Base-by-base conservation (phyloP, 2,329 filamentous ascomycete genomes). In the Aspergillus sp. region DNA sequence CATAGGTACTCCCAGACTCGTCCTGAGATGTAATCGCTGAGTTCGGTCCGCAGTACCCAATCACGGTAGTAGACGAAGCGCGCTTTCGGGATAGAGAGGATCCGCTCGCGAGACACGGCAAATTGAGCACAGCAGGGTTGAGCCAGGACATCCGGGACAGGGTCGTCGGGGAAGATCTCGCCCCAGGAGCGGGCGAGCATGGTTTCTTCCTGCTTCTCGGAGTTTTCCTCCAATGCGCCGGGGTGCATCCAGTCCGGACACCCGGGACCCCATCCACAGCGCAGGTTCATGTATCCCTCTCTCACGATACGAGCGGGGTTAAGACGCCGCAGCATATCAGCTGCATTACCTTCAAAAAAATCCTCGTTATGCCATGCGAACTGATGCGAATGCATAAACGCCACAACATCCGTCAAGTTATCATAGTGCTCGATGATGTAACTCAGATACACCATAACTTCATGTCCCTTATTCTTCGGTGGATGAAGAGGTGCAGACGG, bases 51-150 rank as follows among this genome's bases (percentile, higher is more conserved):
- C 23, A 82, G 67, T 2, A 84, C 64, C 81, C 81, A 84, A 55
- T 82, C 76, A 22, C 81, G 74, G 55, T 81, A 78, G 57, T 73
- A 77, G 17, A 79, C 66, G 58, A 79, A 84, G 41, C 75, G 72
- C 20, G 73, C 69, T 45, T 73, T 70, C 1, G 79, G 78, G 30
- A 78, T 74, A 1, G 73, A 67, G 7, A 68, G 74, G 45, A 84
- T 80, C 3, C 79, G 73, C 38, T 82, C 78, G 2, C 75, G 66
- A 5, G 76, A 79, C 3, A 84, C 64, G 7, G 81, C 82, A 56
- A 85, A 84, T 54, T 85, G 82, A 2, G 78, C 79, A 58, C 82
- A 84, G 60, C 81, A 84, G 3, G 81, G 77, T 53, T 83, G 80
- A 1, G 79, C 74, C 0, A 84, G 71, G 0, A 81, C 74, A 13